These are phyloP conservation scores for Elsinoe arachidis DNA, from an alignment of 2,329 filamentous ascomycete genomes.

Conservation along the genomic window DNA sequence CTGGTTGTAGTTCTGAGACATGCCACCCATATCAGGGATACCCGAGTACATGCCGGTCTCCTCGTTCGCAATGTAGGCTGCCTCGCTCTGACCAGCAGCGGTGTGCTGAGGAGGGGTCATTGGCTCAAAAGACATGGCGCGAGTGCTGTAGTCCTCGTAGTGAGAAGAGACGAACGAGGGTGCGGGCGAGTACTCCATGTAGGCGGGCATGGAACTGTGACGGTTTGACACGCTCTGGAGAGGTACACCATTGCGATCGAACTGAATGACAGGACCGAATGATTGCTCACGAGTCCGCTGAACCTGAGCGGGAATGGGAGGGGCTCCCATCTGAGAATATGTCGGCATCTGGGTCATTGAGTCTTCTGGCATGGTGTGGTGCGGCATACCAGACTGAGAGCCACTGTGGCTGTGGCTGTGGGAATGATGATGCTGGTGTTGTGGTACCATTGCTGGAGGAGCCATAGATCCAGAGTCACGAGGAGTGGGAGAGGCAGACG, in stretches of 20 bases:
- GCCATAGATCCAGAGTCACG: slow-evolving; percentile 90
- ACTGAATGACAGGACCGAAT: slow-evolving; percentile 64
- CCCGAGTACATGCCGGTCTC: slow-evolving; percentile 93
- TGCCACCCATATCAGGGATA: slow-evolving; percentile 71
- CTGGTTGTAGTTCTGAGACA: slow-evolving; percentile 68
- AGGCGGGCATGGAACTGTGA: slow-evolving; percentile 97
- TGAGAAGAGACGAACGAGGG: slow-evolving; percentile 98
- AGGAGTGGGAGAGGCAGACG: slow-evolving; percentile 81
- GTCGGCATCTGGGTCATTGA: slow-evolving; percentile 53
- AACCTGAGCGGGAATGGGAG: slow-evolving; percentile 58
- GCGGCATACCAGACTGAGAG: slow-evolving; percentile 25
- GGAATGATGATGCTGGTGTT: slow-evolving; percentile 24
- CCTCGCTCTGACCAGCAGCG: slow-evolving; percentile 54
- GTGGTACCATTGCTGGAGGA: slow-evolving; percentile 73
- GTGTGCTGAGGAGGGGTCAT: slow-evolving; percentile 92
- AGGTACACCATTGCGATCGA: slow-evolving; percentile 85
- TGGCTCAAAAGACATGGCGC: slow-evolving; percentile 92
- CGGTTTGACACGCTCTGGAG: slow-evolving; percentile 77
- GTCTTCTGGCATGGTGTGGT: slow-evolving; percentile 51
- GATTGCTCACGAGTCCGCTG: slow-evolving; percentile 82
- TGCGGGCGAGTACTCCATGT: slow-evolving; percentile 95
- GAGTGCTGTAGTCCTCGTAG: slow-evolving; percentile 95
- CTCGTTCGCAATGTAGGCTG: slow-evolving; percentile 96
- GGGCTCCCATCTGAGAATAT: slow-evolving; percentile 64
- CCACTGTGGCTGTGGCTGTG: slow-evolving; percentile 19